Evolutionary conservation across 768 basidiomycete genomes (phyloP).

Genomic region (Mycena metata): DNA sequence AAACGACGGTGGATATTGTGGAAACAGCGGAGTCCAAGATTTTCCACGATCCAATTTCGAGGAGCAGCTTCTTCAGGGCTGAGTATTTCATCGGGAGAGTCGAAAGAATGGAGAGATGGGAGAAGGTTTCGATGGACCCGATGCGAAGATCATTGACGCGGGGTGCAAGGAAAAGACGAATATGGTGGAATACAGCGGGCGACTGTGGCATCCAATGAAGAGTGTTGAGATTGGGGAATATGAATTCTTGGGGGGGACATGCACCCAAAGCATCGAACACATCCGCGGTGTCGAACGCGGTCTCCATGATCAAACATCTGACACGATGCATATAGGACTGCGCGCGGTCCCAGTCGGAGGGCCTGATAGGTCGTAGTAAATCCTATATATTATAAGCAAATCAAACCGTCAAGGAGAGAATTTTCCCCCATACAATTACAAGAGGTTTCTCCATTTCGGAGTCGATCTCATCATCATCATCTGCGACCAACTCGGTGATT

Average conservation of each 20-base stretch:
- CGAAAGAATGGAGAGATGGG: neutral
- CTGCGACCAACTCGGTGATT: neutral
- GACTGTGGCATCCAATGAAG: neutral
- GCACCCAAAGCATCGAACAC: constrained; percentile 6
- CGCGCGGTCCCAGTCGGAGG: neutral
- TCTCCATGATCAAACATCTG: neutral
- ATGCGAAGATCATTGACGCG: neutral
- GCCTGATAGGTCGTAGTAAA: neutral
- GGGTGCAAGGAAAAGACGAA: constrained; percentile 1
- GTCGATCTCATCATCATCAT: too few species aligned
- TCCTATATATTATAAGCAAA: too few species aligned
- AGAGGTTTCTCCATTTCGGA: too few species aligned
- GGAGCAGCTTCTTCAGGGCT: neutral
- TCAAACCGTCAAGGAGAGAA: neutral
- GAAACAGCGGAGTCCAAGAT: neutral
- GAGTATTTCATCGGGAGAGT: constrained; percentile 6
- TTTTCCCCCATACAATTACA: too few species aligned
- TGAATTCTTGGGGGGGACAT: neutral
- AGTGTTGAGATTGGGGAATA: constrained; percentile 7
- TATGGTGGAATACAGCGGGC: neutral
- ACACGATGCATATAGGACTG: constrained; percentile 1
- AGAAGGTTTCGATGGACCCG: neutral
- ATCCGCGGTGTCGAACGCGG: neutral
- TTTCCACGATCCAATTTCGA: too few species aligned
- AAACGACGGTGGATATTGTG: neutral